Percentiles rank a stretch among this genome's conserved stretches.
phyloP scores from a whole-genome alignment of 208 protist genomes.

The Wallacemonas rigidus region DNA sequence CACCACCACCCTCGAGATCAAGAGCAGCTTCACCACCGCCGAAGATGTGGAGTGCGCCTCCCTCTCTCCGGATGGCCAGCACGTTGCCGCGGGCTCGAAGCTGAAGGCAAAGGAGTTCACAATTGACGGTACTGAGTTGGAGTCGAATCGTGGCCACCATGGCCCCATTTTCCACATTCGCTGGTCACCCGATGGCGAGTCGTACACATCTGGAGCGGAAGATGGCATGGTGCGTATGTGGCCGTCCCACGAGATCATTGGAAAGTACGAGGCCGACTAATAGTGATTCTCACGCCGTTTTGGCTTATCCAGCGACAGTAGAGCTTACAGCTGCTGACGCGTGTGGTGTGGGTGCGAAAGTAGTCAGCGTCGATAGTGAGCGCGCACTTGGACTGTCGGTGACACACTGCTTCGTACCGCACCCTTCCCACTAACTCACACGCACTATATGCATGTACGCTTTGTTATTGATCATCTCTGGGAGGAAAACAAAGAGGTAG shows the following conservation, averaged over 20 bases:
- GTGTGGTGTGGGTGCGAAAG: no score
- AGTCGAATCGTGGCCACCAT: constrained; percentile 91
- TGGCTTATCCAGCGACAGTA: background rate
- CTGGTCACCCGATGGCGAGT: constrained; percentile 86
- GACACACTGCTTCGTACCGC: no score
- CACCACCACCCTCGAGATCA: constrained; percentile 77
- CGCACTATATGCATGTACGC: constrained; percentile 4
- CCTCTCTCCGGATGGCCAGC: constrained; percentile 82
- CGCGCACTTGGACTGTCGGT: no score
- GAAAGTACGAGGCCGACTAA: constrained; percentile 69
- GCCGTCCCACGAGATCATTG: constrained; percentile 88
- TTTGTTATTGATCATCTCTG: no score
- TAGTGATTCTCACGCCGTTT: background rate
- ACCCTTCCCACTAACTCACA: background rate
- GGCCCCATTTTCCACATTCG: constrained; percentile 91
- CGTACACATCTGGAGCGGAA: constrained; percentile 88
- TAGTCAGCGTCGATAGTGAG: no score
- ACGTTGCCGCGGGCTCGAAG: constrained; percentile 84
- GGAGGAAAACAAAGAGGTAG: no score
- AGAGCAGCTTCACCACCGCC: constrained; percentile 70
- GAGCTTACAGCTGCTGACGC: no score
- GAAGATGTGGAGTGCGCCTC: constrained; percentile 89
- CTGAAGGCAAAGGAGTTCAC: constrained; percentile 93
- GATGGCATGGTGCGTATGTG: constrained; percentile 93
- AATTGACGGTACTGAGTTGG: constrained; percentile 76